Evolutionary conservation across 139 green algal genomes (phyloP), one percentile per base, ranked within the genome.

Genomic region (Picochlorum sp.): DNA sequence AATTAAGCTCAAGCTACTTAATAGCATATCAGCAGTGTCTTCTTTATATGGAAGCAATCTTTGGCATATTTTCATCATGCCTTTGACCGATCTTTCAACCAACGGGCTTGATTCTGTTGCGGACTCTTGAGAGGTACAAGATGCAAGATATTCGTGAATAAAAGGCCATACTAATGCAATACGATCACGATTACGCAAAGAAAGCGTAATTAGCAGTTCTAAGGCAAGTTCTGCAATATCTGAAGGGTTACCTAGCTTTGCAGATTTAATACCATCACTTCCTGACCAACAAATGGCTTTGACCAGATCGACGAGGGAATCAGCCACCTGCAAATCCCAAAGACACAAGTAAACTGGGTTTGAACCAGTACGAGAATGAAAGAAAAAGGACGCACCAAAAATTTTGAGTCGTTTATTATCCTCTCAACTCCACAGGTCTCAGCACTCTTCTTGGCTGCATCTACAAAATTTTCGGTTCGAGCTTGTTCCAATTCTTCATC

Each of bases 41-140:
- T 85, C 72, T 64, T 96, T 93, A 70, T 93, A 93, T 3, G 86
- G 81, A 59, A 98, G 71, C 67, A 96, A 74, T 26, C 86, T 78
- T 54, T 85, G 79, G 72, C 85, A 95, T 25, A 74, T 62, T 3
- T 82, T 74, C 55, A 98, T 64, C 57, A 97, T 68, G 7, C 81
- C 89, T 44, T 91, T 76, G 4, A 94, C 75, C 1, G 84, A 90
- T 24, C 82, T 82, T 57, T 91, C 77, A 22, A 93, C 81, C 54
- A 93, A 60, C 13, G 70, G 63, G 30, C 59, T 69, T 31, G 50
- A 29, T 2, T 47, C 22, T 26, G 47, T 31, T 1, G 50, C 59
- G 47, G 45, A 37, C 18, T 20, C 22, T 37, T 33, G 25, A 0
- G 50, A 39, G 1, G 37, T 61, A 41, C 25, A 45, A 10, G 59